Base-by-base conservation (phyloP, 2,329 filamentous ascomycete genomes). In the Pseudocercospora musae region DNA sequence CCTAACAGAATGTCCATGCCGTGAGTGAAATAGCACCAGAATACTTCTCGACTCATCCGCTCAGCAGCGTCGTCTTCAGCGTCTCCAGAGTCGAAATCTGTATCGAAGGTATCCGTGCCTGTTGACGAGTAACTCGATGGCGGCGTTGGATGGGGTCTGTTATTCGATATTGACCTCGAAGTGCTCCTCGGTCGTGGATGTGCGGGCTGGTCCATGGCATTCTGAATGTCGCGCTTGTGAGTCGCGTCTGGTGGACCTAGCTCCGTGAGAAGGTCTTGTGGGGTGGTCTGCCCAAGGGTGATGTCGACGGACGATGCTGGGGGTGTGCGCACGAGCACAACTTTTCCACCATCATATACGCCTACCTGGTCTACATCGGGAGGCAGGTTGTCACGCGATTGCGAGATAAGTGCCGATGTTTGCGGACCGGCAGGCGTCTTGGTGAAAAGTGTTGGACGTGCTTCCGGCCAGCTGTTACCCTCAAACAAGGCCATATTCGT, bases 11-110 rank as follows among this genome's bases (percentile, higher is more conserved):
- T 85, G 75, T 99, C 95, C 72, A 99, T 96, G 1, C 95, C 95
- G 65, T 96, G 88, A 68, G 94, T 89, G 74, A 97, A 99, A 75
- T 99, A 99, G 75, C 98, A 98, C 78, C 95, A 97, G 75, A 98
- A 99, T 67, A 89, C 92, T 70, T 85, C 82, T 44, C 72, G 59
- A 27, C 63, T 64, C 5, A 76, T 74, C 40, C 81, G 78, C 73
- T 96, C 91, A 3, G 87, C 84, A 1, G 77, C 76, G 57, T 87
- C 87, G 15, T 86, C 74, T 2, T 79, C 83, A 62, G 84, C 84
- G 63, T 77, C 74, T 31, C 82, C 80, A 6, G 74, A 73, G 20
- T 80, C 79, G 57, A 80, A 80, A 63, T 81, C 79, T 59, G 77
- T 78, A 52, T 77, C 75, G 54, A 75, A 77, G 1, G 75, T 77